Conservation (phyloP, 169 alveolate genomes). For the Cryptosporidium baileyi region DNA sequence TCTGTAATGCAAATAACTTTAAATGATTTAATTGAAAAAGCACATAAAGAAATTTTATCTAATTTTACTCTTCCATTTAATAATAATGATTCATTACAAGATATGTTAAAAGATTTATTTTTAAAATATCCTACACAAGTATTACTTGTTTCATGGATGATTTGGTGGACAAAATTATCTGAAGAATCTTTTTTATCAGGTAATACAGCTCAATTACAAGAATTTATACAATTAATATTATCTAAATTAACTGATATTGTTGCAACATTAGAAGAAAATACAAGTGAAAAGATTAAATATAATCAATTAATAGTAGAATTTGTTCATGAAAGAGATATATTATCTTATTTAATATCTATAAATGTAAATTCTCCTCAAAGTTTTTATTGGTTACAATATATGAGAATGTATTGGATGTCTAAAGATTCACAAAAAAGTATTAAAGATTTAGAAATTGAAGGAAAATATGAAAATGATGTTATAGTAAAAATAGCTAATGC, state of each 20-base stretch:
- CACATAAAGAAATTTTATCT: constrained; percentile 79
- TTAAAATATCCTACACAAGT: constrained; percentile 86
- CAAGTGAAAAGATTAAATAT: constrained; percentile 86
- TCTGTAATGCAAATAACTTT: constrained; percentile 80
- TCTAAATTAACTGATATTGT: constrained; percentile 15
- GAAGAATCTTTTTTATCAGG: constrained; percentile 74
- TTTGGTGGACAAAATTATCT: constrained; percentile 86
- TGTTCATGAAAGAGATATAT: constrained; percentile 96
- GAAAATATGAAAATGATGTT: constrained; percentile 1
- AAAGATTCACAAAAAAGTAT: constrained; percentile 77
- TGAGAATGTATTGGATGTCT: constrained; percentile 96
- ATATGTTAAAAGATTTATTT: constrained; percentile 56
- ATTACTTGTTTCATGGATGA: constrained; percentile 82
- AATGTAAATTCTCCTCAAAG: constrained; percentile 78
- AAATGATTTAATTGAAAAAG: constrained; percentile 82
- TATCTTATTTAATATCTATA: constrained; percentile 79
- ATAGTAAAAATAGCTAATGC: constrained; percentile 92
- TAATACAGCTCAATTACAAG: constrained; percentile 69
- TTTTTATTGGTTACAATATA: constrained; percentile 94
- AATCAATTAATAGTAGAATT: constrained; percentile 93
- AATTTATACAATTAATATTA: background rate
- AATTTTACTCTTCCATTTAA: background rate
- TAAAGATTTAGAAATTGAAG: background rate
- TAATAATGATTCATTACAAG: constrained; percentile 1
- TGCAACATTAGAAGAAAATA: constrained; percentile 18